Percentiles rank a stretch among this genome's conserved stretches.
phyloP scores from a whole-genome alignment of 2,329 filamentous ascomycete species.

The Nemania sp. region DNA sequence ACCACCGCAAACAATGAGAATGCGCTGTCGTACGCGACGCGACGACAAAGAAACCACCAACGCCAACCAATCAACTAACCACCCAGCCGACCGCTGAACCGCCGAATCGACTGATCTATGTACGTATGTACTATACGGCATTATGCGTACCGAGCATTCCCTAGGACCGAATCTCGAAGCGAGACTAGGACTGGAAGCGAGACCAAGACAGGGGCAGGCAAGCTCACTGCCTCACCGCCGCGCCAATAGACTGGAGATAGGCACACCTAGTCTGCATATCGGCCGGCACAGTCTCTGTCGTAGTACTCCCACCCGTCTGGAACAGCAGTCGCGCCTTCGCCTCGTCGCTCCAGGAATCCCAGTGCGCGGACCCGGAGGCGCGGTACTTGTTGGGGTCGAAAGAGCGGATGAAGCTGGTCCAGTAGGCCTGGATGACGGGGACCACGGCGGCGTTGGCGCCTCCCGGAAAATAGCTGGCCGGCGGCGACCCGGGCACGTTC shows the following conservation, averaged over 20 bases:
- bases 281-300: slow-evolving; percentile 49
- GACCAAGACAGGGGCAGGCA: too few relatives aligned
- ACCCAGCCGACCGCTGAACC: background rate
- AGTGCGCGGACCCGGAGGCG: slow-evolving; percentile 29
- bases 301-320: slow-evolving; percentile 45
- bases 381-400: slow-evolving; percentile 63
- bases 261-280: slow-evolving; percentile 48
- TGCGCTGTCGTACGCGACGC: too few relatives aligned
- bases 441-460: slow-evolving; percentile 60
- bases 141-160: too few relatives aligned
- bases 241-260: slow-evolving; percentile 54
- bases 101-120: background rate
- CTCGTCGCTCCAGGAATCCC: slow-evolving; percentile 32
- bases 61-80: background rate
- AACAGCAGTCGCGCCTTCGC: slow-evolving; percentile 46
- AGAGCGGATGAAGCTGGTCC: slow-evolving; percentile 71
- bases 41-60: too few relatives aligned
- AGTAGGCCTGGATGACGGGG: slow-evolving; percentile 68
- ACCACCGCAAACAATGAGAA: too few relatives aligned
- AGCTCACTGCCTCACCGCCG: slow-evolving; percentile 50
- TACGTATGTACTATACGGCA: too few relatives aligned
- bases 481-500: slow-evolving; percentile 55
- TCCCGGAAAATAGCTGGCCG: slow-evolving; percentile 57
- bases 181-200: too few relatives aligned
- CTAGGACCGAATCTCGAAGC: too few relatives aligned